Evolutionary conservation across 768 basidiomycete genomes (phyloP).

Genomic region (Hemileccinum impolitum): DNA sequence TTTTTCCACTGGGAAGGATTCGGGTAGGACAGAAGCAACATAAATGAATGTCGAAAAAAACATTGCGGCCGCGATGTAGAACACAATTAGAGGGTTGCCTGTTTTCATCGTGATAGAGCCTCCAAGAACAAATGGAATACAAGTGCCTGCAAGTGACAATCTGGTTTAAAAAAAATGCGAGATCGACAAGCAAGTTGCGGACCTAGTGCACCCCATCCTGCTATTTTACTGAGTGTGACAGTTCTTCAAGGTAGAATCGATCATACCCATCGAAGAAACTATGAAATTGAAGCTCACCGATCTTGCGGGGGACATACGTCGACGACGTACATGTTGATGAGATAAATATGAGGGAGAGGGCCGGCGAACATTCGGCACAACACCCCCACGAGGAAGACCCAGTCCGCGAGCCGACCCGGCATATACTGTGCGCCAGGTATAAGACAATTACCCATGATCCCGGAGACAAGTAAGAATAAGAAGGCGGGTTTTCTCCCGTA

Average conservation of each 20-base stretch:
- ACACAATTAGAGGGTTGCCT: slow-evolving; percentile 22
- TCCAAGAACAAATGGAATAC: slow-evolving; percentile 27
- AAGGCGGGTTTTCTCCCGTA: slow-evolving; percentile 27
- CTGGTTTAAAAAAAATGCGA: neutral
- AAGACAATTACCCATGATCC: slow-evolving; percentile 9
- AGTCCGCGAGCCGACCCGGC: slow-evolving; percentile 14
- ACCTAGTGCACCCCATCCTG: slow-evolving; percentile 32
- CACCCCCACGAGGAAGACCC: slow-evolving; percentile 19
- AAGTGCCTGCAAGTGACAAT: slow-evolving; percentile 15
- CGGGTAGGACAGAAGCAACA: slow-evolving; percentile 24
- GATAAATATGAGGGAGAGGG: slow-evolving; percentile 9
- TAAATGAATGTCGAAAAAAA: slow-evolving; percentile 20
- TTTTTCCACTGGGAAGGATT: slow-evolving; percentile 29
- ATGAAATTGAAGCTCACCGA: slow-evolving; percentile 11
- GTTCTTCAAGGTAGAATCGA: slow-evolving; percentile 22
- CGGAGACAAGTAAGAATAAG: slow-evolving; percentile 6
- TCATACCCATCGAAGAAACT: neutral
- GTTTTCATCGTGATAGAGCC: slow-evolving; percentile 29
- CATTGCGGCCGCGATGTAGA: slow-evolving; percentile 15
- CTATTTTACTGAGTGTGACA: slow-evolving; percentile 20
- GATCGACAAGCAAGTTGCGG: neutral
- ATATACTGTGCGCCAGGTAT: slow-evolving; percentile 16
- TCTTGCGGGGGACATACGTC: slow-evolving; percentile 24
- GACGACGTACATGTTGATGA: slow-evolving; percentile 28
- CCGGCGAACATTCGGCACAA: slow-evolving; percentile 13